phyloP scores from a whole-genome alignment of 2,329 filamentous ascomycete species.

The Xylaria hypoxylon region DNA sequence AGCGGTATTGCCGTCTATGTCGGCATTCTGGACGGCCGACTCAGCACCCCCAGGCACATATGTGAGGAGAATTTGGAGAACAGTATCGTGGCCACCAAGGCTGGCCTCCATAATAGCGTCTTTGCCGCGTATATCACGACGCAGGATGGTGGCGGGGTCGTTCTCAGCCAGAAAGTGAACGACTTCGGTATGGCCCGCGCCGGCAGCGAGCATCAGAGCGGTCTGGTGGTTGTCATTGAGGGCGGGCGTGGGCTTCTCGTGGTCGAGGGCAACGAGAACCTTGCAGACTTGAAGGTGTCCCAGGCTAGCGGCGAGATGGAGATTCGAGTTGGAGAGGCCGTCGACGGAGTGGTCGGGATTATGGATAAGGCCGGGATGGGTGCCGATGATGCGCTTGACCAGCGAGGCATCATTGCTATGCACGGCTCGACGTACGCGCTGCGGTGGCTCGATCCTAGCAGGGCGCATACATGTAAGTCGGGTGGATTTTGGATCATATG shows the following conservation, averaged over 20 bases:
- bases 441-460: slow-evolving; percentile 73
- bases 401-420: slow-evolving; percentile 77
- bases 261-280: slow-evolving; percentile 77
- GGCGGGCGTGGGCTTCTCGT: slow-evolving; percentile 78
- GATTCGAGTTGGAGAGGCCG: slow-evolving; percentile 81
- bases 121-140: slow-evolving; percentile 74
- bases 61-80: slow-evolving; percentile 73
- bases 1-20: slow-evolving; percentile 84
- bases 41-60: slow-evolving; percentile 67
- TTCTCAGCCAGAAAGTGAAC: slow-evolving; percentile 76
- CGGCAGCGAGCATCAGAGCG: slow-evolving; percentile 81
- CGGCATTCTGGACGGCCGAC: slow-evolving; percentile 67
- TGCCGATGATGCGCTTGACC: slow-evolving; percentile 79
- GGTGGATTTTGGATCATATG: too few species aligned
- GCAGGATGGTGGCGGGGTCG: slow-evolving; percentile 72
- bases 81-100: slow-evolving; percentile 70
- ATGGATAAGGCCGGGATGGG: slow-evolving; percentile 76
- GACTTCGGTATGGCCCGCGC: slow-evolving; percentile 76
- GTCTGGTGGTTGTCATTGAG: slow-evolving; percentile 85
- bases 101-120: slow-evolving; percentile 78
- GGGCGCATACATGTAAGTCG: slow-evolving; percentile 1
- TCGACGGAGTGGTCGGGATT: slow-evolving; percentile 79
- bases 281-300: slow-evolving; percentile 77
- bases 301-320: slow-evolving; percentile 82
- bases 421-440: slow-evolving; percentile 85